phyloP scores from a whole-genome alignment of 2,329 filamentous ascomycete species.

The Lizonia empirigonia region DNA sequence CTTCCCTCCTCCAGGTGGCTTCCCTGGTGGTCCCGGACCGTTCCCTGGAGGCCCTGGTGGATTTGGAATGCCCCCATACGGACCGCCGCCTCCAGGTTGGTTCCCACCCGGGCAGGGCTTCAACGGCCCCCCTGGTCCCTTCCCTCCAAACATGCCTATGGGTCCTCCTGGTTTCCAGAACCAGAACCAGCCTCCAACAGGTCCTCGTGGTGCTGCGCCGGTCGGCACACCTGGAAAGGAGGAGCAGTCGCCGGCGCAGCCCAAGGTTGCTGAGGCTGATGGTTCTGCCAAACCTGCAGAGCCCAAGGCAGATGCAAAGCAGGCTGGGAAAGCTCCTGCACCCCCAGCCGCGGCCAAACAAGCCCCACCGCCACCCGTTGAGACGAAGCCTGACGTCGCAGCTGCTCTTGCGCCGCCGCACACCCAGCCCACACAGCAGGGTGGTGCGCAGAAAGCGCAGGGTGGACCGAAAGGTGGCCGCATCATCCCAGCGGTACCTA shows the following conservation, averaged over 20 bases:
- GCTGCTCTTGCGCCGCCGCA: conserved; percentile 61
- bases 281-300: conserved; percentile 58
- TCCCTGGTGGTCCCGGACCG: conserved; percentile 50
- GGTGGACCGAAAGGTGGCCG: conserved; percentile 57
- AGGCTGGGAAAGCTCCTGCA: conserved; percentile 30
- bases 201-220: conserved; percentile 44
- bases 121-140: conserved; percentile 69
- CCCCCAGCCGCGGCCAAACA: conserved; percentile 53
- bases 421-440: conserved; percentile 41
- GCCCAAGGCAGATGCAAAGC: conserved; percentile 58
- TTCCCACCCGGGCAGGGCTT: conserved; percentile 79
- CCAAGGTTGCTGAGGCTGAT: conserved; percentile 53
- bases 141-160: conserved; percentile 64
- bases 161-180: conserved; percentile 59
- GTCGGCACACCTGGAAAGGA: conserved; percentile 38
- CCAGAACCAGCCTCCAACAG: conserved; percentile 48
- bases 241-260: conserved; percentile 35
- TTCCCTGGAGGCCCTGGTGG: conserved; percentile 61
- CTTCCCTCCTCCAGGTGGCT: conserved; percentile 55
- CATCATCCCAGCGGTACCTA: conserved; percentile 69
- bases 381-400: conserved; percentile 69
- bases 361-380: conserved; percentile 68
- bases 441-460: conserved; percentile 45
- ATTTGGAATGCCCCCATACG: conserved; percentile 74
- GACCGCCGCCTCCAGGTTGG: conserved; percentile 71